A percentile compares a stretch with the other conserved stretches of the same genome.
phyloP scores from a whole-genome alignment of 2,329 filamentous ascomycete genomes.

The Diaporthe helianthi region DNA sequence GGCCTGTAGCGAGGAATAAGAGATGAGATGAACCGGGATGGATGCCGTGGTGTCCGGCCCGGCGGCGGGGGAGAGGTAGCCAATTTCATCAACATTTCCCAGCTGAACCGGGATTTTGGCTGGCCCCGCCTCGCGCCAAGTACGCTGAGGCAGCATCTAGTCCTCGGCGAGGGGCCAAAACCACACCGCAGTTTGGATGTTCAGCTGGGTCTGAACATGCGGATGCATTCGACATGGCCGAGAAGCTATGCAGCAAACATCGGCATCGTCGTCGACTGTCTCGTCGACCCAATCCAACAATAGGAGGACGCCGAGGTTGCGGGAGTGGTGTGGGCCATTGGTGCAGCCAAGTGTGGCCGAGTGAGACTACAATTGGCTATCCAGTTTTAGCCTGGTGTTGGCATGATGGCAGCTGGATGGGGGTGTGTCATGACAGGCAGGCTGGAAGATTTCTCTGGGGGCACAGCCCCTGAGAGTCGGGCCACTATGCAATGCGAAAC shows the following conservation, averaged over 20 bases:
- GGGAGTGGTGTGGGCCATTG: neutral
- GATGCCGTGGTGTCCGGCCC: neutral
- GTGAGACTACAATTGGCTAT: slow-evolving; percentile 15
- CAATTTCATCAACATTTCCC: neutral
- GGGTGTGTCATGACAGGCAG: slow-evolving; percentile 19
- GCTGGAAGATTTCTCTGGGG: neutral
- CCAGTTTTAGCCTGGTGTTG: slow-evolving; percentile 6
- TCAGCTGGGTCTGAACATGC: neutral
- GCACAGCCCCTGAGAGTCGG: slow-evolving; percentile 19
- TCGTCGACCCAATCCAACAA: neutral
- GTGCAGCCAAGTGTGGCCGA: slow-evolving; percentile 22
- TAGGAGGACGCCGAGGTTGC: neutral
- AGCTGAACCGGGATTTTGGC: neutral
- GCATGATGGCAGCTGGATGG: no score
- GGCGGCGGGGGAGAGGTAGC: neutral
- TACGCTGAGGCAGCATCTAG: neutral
- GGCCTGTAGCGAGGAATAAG: slow-evolving; percentile 9
- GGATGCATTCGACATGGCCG: neutral
- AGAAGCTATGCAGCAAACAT: neutral
- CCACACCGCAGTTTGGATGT: neutral
- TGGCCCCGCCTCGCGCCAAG: neutral
- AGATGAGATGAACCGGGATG: slow-evolving; percentile 14
- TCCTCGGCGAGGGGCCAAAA: neutral
- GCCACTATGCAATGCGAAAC: slow-evolving; percentile 14
- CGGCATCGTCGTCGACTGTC: neutral